Percentiles rank a stretch among this genome's conserved stretches.
Evolutionary conservation across 176 grass and related monocot species (phyloP).

Genomic region (Dendrocalamus sinicus): DNA sequence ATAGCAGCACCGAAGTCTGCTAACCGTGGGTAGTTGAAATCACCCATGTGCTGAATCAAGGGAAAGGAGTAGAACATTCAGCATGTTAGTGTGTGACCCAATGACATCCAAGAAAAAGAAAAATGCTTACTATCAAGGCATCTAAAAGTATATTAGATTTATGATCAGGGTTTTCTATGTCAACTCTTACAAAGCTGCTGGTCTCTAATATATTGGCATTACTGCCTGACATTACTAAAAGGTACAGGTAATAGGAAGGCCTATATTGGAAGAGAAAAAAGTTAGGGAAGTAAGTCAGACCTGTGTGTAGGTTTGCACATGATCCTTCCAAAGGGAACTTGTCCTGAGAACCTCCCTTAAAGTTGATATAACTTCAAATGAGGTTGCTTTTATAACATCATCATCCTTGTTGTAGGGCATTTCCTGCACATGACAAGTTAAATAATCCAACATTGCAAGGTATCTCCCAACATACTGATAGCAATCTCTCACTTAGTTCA

Average conservation of each 20-base stretch:
- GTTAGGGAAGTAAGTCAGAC: constrained; percentile 41
- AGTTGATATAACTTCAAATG: constrained; percentile 99
- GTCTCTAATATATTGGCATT: constrained; percentile 14
- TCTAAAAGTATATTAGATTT: constrained; percentile 12
- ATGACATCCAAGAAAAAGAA: constrained; percentile 4
- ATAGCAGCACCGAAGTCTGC: constrained; percentile 97
- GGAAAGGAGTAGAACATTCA: constrained; percentile 33
- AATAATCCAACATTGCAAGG: constrained; percentile 1
- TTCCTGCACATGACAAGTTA: constrained; percentile 61
- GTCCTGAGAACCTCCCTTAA: constrained; percentile 90
- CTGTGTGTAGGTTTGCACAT: constrained; percentile 94
- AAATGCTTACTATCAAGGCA: constrained; percentile 19
- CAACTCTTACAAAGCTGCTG: constrained; percentile 17
- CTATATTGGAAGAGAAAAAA: constrained; percentile 17
- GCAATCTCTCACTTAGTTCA: constrained; percentile 29
- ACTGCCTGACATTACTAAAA: neutral
- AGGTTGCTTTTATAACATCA: constrained; percentile 93
- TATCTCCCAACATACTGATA: constrained; percentile 2
- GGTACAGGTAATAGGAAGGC: constrained; percentile 9
- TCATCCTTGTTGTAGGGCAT: constrained; percentile 87
- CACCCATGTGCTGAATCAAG: constrained; percentile 80
- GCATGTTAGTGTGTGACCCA: constrained; percentile 34
- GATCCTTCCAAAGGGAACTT: constrained; percentile 96
- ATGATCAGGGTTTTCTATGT: constrained; percentile 16
- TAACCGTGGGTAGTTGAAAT: constrained; percentile 85